phyloP scores from a whole-genome alignment of 2,329 filamentous ascomycete genomes.

The Bertia moriformis region DNA sequence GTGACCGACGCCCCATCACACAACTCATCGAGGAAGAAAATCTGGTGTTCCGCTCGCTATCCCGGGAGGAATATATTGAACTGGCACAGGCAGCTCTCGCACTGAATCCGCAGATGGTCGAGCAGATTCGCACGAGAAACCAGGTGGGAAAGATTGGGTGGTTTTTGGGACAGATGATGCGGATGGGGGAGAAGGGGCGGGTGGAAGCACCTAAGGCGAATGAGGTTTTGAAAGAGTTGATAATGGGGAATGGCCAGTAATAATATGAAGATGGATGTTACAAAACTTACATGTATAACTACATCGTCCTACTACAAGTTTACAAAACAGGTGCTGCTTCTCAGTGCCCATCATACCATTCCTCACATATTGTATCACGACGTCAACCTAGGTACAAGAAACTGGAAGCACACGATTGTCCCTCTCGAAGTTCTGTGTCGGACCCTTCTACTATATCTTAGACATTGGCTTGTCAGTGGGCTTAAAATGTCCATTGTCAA shows the following conservation, averaged over 20 bases:
- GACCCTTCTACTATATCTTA: too few species aligned
- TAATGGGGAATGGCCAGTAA: conserved; percentile 10
- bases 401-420: too few species aligned
- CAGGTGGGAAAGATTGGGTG: conserved; percentile 53
- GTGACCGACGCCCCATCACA: neutral
- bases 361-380: too few species aligned
- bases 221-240: conserved; percentile 31
- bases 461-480: too few species aligned
- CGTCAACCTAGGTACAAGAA: too few species aligned
- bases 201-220: conserved; percentile 46
- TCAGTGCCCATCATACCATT: conserved; percentile 9
- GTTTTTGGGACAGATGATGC: conserved; percentile 57
- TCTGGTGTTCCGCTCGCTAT: conserved; percentile 36
- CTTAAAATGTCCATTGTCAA: too few species aligned
- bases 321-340: too few species aligned
- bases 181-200: conserved; percentile 39
- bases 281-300: too few species aligned
- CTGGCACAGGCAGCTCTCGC: conserved; percentile 35
- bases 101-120: conserved; percentile 36
- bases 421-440: too few species aligned
- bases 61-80: conserved; percentile 34
- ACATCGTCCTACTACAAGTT: too few species aligned
- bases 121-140: conserved; percentile 37
- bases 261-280: neutral
- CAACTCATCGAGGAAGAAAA: conserved; percentile 31